These are phyloP conservation scores for Allantophomopsis lycopodina DNA, from an alignment of 2,329 filamentous ascomycete species.

Conservation along the genomic window DNA sequence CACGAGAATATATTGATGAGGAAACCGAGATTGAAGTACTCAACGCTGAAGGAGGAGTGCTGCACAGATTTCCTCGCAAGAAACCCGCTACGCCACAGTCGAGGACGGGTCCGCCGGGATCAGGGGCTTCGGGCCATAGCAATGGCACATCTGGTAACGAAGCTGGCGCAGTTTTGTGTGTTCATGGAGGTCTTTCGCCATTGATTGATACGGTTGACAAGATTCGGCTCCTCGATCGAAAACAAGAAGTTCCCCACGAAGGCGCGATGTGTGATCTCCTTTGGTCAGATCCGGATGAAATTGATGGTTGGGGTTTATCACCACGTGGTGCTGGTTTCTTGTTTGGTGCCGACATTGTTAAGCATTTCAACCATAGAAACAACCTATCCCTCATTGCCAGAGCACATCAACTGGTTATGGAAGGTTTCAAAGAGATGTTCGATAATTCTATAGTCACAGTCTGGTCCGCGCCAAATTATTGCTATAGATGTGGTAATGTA, in stretches of 20 bases:
- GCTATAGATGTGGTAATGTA: constrained; percentile 89
- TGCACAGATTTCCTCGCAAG: constrained; percentile 54
- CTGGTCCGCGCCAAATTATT: constrained; percentile 94
- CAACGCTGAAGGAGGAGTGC: constrained; percentile 68
- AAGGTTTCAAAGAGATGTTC: constrained; percentile 99
- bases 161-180: constrained; percentile 80
- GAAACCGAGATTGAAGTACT: constrained; percentile 90
- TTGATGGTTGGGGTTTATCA: constrained; percentile 90
- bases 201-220: constrained; percentile 90
- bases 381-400: constrained; percentile 84
- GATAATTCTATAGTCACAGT: constrained; percentile 91
- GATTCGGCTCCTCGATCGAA: constrained; percentile 85
- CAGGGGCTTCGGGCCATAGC: constrained; percentile 61
- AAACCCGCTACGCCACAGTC: constrained; percentile 19
- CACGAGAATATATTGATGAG: constrained; percentile 40
- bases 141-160: constrained; percentile 49
- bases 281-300: constrained; percentile 97
- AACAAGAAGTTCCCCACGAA: constrained; percentile 97
- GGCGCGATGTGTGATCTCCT: constrained; percentile 97
- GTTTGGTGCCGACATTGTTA: constrained; percentile 91
- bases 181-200: constrained; percentile 86
- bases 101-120: constrained; percentile 62
- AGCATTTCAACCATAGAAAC: constrained; percentile 89
- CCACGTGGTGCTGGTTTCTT: constrained; percentile 91
- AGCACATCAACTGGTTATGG: constrained; percentile 97